Evolutionary conservation across 1,284 basidiomycete species (phyloP), one percentile per base, ranked within the genome.

Genomic region (Tylopilus sp.): DNA sequence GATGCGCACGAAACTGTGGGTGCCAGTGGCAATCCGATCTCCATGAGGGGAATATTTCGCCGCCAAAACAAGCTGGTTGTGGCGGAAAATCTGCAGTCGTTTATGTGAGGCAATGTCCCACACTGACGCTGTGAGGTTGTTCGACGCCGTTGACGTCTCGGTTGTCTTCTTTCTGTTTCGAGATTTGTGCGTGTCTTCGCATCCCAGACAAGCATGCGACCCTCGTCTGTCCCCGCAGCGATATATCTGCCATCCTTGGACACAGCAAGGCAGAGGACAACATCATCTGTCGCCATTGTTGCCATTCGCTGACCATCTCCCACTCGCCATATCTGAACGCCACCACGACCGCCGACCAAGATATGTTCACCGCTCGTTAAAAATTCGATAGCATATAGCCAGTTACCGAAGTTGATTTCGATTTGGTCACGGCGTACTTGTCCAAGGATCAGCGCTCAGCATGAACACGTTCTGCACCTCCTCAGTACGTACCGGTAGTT

Each of bases 281-380:
- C n/a, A 5, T 10, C 10, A 23, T 23, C 4, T 5, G 18, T 9
- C 4, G 15, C 15, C 19, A 46, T 41, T 8, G 26, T 35, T 10
- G 30, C 36, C 13, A 37, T 13, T 19, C 13, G 16, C 3, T 30
- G 21, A 4, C 36, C 41, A 28, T 44, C 53, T 19, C 21, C 16
- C 7, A 39, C 16, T 16, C n/a, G 46, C 52, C 43, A 55, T 2
- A 55, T 31, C 2, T 31, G 18, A 11, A 45, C 36, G 2, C 4
- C 8, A 3, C 12, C 1, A n/a, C 13, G 5, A 15, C 28, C 44
- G 4, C 35, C 35, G 19, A 35, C 19, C 18, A 18, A 15, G n/a
- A 55, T 23, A 19, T 35, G 11, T 3, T 23, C 12, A 5, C 49
- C 28, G 12, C 23, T n/a, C 4, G 29, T 18, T 5, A 31, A 26